Conservation (phyloP, 306 rosid species). For the Inga leiocalycina region DNA sequence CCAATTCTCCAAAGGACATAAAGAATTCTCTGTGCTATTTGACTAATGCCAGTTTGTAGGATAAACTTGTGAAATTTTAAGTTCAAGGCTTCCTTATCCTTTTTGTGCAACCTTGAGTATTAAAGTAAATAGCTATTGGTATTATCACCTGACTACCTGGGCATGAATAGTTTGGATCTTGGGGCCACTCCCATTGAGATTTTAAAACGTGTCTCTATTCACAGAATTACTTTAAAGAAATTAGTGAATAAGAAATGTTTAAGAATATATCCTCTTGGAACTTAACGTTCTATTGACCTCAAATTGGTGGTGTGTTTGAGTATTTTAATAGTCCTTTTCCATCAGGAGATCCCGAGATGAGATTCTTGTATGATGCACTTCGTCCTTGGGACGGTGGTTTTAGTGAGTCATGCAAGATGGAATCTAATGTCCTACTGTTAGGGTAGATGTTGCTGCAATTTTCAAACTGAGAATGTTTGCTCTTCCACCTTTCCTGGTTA, state of each 20-base stretch:
- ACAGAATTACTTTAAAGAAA: background rate
- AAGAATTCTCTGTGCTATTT: conserved; percentile 1
- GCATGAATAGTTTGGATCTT: background rate
- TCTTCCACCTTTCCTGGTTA: conserved; percentile 29
- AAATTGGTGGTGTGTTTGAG: conserved; percentile 13
- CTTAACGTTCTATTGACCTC: background rate
- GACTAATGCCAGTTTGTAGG: conserved; percentile 8
- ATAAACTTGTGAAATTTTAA: conserved; percentile 1
- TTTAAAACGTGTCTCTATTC: background rate
- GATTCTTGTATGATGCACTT: conserved; percentile 3
- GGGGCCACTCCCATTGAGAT: background rate
- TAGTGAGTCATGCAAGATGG: conserved; percentile 15
- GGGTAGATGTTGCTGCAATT: conserved; percentile 4
- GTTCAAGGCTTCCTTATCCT: conserved; percentile 7
- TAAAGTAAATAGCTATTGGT: background rate
- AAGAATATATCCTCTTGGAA: conserved; percentile 8
- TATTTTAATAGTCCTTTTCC: background rate
- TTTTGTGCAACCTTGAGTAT: background rate
- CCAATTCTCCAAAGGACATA: conserved; percentile 6
- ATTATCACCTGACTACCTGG: background rate
- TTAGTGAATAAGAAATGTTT: background rate
- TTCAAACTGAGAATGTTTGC: background rate
- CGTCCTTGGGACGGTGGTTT: background rate
- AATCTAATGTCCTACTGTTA: conserved; percentile 22
- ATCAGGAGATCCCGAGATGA: background rate